Base-by-base conservation (phyloP, 176 grass and related monocot genomes). In the Hsuehochloa calcarea region DNA sequence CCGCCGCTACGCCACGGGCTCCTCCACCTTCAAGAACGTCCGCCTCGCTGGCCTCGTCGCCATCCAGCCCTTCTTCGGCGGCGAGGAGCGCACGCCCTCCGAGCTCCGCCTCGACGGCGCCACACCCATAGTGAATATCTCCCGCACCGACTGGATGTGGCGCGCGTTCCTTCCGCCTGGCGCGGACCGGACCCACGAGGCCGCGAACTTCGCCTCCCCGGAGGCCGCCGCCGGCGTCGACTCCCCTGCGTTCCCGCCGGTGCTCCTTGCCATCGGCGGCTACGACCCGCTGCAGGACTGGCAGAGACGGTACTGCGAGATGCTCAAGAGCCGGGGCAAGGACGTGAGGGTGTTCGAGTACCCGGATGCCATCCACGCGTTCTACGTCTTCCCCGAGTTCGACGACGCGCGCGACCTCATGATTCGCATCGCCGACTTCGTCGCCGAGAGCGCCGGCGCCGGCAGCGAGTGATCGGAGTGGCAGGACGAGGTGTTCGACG, bases 301-400 rank as follows among this genome's bases (percentile, higher is more conserved):
- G 83, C 88, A 90, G 75, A 70, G 89, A 41, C 63, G 74, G 49
- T 92, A 95, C 68, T 78, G 65, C 83, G 79, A 90, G 70, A 66
- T 65, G 46, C 39, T 95, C 61, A 75, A 22, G 70, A 15, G 15
- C 16, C 79, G 50, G 58, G 85, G 88, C 0, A 90, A 82, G 82
- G 55, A 77, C 1, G 90, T 72, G 19, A 65, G 22, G 74, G 47
- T 92, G 62, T 9, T 90, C 13, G 90, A 95, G 93, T 92, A 95
- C 84, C 82, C 90, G 5, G 46, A 84, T 31, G 90, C 74, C 47
- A 92, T 98, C 72, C 93, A 98, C 88, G 91, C 89, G 31, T 98
- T 98, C 68, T 98, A 95, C 86, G 41, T 85, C 19, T 98, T 98
- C 90, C 83, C 93, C 8, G 89, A 89, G 69, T 90, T 98, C 81